A percentile compares a stretch with the other conserved stretches of the same genome.
Evolutionary conservation across 169 alveolate genomes (phyloP).

Genomic region (Perkinsus marinus): DNA sequence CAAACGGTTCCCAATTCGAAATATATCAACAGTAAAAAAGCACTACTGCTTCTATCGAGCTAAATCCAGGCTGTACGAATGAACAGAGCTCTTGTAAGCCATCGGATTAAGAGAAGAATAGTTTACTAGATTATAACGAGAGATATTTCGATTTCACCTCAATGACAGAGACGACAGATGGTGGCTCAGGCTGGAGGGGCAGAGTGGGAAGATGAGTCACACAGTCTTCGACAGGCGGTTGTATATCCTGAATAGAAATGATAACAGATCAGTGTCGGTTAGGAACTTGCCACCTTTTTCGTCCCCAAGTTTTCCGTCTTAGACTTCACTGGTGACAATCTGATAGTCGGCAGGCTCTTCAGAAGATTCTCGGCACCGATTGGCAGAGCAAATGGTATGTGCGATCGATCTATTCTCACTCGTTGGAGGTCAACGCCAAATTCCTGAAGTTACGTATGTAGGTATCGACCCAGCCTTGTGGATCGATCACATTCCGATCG

Average conservation of each 20-base stretch:
- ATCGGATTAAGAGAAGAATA: too few species aligned
- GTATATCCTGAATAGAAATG: background rate
- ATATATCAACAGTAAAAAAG: too few species aligned
- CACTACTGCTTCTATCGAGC: too few species aligned
- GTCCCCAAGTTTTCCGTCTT: background rate
- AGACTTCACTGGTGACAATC: background rate
- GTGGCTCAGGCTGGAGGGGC: background rate
- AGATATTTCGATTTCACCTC: background rate
- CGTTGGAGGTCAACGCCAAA: background rate
- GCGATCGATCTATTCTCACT: background rate
- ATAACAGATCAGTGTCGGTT: background rate
- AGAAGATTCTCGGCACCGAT: background rate
- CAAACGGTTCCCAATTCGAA: too few species aligned
- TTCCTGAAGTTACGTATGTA: background rate
- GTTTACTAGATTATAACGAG: too few species aligned
- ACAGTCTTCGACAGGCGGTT: background rate
- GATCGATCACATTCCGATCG: background rate
- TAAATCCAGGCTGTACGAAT: too few species aligned
- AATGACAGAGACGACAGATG: background rate
- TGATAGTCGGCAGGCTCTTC: background rate
- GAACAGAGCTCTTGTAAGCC: too few species aligned
- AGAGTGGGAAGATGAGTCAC: background rate
- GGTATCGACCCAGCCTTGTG: too few species aligned
- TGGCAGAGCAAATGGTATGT: background rate
- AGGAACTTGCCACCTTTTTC: background rate